A percentile compares a stretch with the other conserved stretches of the same genome.
phyloP scores from a whole-genome alignment of 169 alveolate species.

The Perkinsus chesapeaki region DNA sequence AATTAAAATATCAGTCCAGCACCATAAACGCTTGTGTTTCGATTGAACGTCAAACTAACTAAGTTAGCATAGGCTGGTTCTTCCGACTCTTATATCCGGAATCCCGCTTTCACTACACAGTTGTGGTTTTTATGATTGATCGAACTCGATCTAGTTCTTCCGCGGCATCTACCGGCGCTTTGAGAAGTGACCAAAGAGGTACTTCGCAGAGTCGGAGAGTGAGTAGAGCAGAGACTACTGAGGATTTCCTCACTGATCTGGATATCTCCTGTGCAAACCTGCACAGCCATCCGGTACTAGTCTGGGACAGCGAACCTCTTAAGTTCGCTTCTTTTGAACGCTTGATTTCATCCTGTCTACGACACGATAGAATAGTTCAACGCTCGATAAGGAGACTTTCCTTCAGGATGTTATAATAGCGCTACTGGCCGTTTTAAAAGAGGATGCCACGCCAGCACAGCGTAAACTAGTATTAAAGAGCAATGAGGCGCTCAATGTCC shows the following conservation, averaged over 20 bases:
- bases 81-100: no score
- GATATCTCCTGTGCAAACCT: neutral
- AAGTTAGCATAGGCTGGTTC: no score
- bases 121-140: neutral
- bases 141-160: neutral
- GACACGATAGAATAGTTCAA: neutral
- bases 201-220: neutral
- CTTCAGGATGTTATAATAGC: neutral
- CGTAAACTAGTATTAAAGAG: neutral
- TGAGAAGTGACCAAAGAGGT: neutral
- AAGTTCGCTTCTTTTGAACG: neutral
- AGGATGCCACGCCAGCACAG: neutral
- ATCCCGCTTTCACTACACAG: no score
- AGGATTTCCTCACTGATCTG: neutral
- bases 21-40: no score
- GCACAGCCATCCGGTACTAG: neutral
- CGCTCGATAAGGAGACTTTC: neutral
- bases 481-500: neutral
- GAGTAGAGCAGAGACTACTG: neutral
- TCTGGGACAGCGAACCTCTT: neutral
- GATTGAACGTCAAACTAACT: no score
- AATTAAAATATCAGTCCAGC: no score
- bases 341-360: neutral
- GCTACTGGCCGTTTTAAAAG: neutral
- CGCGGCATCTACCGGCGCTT: neutral